phyloP scores from a whole-genome alignment of 257 asterid genomes.

The Solanum stenotomum region DNA sequence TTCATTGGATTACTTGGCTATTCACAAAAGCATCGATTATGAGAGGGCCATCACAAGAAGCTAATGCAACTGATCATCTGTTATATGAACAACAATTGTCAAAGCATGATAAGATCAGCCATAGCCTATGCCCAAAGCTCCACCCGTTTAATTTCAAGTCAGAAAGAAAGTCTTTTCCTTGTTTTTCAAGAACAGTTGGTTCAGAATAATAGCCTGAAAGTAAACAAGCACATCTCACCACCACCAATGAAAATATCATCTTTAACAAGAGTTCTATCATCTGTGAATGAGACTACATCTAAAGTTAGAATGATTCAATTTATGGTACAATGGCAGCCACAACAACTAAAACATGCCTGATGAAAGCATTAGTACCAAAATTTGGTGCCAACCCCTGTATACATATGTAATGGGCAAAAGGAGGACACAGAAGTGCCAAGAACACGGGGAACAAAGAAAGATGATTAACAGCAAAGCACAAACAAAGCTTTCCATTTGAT shows the following conservation, averaged over 20 bases:
- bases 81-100: background rate
- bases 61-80: background rate
- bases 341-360: slow-evolving; percentile 3
- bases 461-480: slow-evolving; percentile 15
- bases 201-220: background rate
- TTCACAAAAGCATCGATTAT: background rate
- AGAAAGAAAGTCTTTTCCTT: background rate
- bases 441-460: background rate
- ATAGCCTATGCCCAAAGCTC: background rate
- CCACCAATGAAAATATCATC: slow-evolving; percentile 1
- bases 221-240: background rate
- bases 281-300: slow-evolving; percentile 9
- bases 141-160: background rate
- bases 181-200: background rate
- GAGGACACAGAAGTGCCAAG: slow-evolving; percentile 5
- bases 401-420: slow-evolving; percentile 3
- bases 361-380: slow-evolving; percentile 18
- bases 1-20: background rate
- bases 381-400: slow-evolving; percentile 11
- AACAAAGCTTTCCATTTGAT: slow-evolving; percentile 7
- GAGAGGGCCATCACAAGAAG: background rate
- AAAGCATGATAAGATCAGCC: too few species aligned
- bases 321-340: slow-evolving; percentile 13
- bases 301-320: slow-evolving; percentile 5
- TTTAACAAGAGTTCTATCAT: slow-evolving; percentile 5